phyloP scores from a whole-genome alignment of 768 basidiomycete genomes.

The Clitopilus passeckerianus region DNA sequence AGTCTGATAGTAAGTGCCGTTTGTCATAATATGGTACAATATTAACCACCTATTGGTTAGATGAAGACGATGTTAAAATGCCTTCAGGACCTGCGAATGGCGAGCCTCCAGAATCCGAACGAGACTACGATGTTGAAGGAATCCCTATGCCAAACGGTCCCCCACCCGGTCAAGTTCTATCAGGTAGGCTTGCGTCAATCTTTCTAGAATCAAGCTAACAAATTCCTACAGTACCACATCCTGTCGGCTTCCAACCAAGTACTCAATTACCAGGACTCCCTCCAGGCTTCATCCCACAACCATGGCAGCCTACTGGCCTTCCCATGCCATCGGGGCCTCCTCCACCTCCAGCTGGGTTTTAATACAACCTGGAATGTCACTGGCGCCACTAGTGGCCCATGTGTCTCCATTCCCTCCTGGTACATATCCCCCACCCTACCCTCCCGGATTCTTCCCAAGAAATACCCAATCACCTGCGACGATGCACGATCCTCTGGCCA shows the following conservation, averaged over 20 bases:
- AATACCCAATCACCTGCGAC: slow-evolving; percentile 44
- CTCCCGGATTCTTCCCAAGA: slow-evolving; percentile 64
- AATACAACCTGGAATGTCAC: slow-evolving; percentile 18
- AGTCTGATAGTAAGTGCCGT: slow-evolving; percentile 36
- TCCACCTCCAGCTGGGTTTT: slow-evolving; percentile 16
- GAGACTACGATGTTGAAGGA: slow-evolving; percentile 69
- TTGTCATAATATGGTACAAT: background rate
- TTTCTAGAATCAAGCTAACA: slow-evolving; percentile 8
- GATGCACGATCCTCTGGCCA: slow-evolving; percentile 73
- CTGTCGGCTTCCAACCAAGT: slow-evolving; percentile 16
- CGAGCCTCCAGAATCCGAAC: slow-evolving; percentile 50
- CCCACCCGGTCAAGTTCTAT: slow-evolving; percentile 34
- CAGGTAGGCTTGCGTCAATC: background rate
- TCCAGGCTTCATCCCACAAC: slow-evolving; percentile 12
- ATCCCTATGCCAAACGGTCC: slow-evolving; percentile 88
- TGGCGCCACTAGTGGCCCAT: slow-evolving; percentile 2
- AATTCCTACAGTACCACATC: slow-evolving; percentile 5
- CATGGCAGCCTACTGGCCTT: slow-evolving; percentile 15
- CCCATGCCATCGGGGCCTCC: slow-evolving; percentile 21
- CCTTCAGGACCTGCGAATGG: slow-evolving; percentile 39
- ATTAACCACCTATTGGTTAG: slow-evolving; percentile 10
- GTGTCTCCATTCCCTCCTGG: background rate
- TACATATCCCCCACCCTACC: slow-evolving; percentile 34
- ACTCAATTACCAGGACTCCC: slow-evolving; percentile 12
- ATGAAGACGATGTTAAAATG: slow-evolving; percentile 62